Evolutionary conservation across 306 rosid species (phyloP), one percentile per base, ranked within the genome.

Genomic region (Dalbergia cultrata): DNA sequence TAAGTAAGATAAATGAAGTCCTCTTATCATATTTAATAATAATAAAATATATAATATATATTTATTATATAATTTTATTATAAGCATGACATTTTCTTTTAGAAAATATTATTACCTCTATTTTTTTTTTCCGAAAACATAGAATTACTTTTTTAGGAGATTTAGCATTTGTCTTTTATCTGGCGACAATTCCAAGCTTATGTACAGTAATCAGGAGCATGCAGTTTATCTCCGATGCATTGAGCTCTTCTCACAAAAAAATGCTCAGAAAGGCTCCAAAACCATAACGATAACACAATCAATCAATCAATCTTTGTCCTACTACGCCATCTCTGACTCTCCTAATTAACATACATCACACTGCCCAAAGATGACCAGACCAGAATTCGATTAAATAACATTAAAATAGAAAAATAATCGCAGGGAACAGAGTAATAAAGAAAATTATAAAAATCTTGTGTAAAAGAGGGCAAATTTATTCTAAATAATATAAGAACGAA

Each of bases 401-500:
- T 31, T 6, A 21, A 54, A 59, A 16, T 14, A 22, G 21, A 60
- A 12, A 10, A 3, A 6, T 8, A 41, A 6, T 41, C 10, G 10
- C 8, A 4, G 45, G 45, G 45, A 41, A 41, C 45, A 41, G 45
- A 41, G 39, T 35, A 35, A 35, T 2, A 35, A 0, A 35, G 39
- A 37, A 37, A 37, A 37, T 37, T 37, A 37, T 37, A 37, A 4
- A 26, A 37, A 37, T 37, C 41, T 37, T 37, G 41, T 37, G 41
- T 37, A 44, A 9, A 44, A 13, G 72, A 64, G 49, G 21, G 37
- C 67, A 65, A 11, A 22, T 73, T 75, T 82, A 76, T 75, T 82
- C 77, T 68, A 61, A 75, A 57, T 37, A 37, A 26, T 50, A 75
- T 57, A 19, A 58, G n/a, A 59, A 16, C 53, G 10, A 65, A 35